Percentiles rank a stretch among this genome's conserved stretches.
Evolutionary conservation across 1,139 yeast species (phyloP).

Genomic region (Saccharomyces hybrid): DNA sequence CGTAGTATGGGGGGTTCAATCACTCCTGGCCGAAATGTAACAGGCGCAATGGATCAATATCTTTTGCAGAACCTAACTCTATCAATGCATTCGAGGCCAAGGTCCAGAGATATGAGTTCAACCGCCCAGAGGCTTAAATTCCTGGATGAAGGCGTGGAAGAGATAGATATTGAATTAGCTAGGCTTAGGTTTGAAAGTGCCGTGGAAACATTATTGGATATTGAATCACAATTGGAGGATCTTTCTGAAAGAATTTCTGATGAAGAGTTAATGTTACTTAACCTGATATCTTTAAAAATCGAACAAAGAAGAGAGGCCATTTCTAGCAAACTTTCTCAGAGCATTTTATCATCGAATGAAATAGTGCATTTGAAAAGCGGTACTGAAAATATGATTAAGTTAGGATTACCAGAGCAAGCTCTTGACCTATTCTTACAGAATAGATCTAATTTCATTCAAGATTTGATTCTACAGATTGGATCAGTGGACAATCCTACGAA

Average conservation of each 20-base stretch:
- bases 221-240: conserved; percentile 17
- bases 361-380: conserved; percentile 29
- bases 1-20: conserved; percentile 18
- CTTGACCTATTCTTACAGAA: conserved; percentile 41
- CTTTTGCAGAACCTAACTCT: conserved; percentile 22
- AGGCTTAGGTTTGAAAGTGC: conserved; percentile 25
- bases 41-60: conserved; percentile 20
- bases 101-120: conserved; percentile 17
- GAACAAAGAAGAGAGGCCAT: conserved; percentile 32
- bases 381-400: conserved; percentile 36
- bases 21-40: background rate
- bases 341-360: conserved; percentile 28
- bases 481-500: conserved; percentile 50
- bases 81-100: conserved; percentile 26
- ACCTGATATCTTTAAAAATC: conserved; percentile 38
- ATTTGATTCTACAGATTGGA: conserved; percentile 41
- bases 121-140: conserved; percentile 16
- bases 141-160: conserved; percentile 26
- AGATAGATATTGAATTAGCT: conserved; percentile 26
- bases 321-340: conserved; percentile 31
- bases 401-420: conserved; percentile 42
- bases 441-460: conserved; percentile 39
- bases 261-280: conserved; percentile 37
- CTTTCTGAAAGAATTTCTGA: conserved; percentile 20
- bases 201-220: conserved; percentile 17